These are phyloP conservation scores for Xylaria sp. DNA, from an alignment of 495 filamentous ascomycete species.

Conservation along the genomic window DNA sequence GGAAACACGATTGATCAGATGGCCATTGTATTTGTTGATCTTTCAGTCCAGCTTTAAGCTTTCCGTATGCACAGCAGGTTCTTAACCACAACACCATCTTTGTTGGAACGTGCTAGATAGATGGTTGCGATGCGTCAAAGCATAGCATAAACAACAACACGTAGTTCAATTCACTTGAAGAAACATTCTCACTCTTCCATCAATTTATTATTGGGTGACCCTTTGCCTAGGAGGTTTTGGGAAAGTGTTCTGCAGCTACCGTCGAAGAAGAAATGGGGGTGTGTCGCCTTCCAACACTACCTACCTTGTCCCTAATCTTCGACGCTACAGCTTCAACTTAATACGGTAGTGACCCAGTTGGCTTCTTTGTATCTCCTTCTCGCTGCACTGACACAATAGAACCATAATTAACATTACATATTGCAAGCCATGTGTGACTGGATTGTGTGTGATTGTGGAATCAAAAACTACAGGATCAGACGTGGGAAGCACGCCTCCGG, in stretches of 20 bases:
- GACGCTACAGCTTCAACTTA: not conserved
- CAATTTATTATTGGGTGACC: not conserved
- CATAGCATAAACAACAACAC: too few relatives aligned
- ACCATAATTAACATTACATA: not conserved
- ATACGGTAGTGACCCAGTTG: not conserved
- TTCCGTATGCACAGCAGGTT: not conserved
- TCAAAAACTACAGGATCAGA: not conserved
- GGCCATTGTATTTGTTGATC: too few relatives aligned
- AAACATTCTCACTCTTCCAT: not conserved
- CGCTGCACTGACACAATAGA: too few relatives aligned
- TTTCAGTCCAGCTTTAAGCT: too few relatives aligned
- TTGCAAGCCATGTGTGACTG: not conserved
- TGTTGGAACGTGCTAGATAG: not conserved
- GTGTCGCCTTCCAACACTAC: too few relatives aligned
- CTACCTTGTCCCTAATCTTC: not conserved
- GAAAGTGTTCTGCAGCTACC: not conserved
- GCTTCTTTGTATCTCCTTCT: not conserved
- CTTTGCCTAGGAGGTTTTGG: not conserved
- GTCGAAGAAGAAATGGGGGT: too few relatives aligned
- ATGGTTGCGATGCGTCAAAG: not conserved
- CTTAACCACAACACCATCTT: not conserved
- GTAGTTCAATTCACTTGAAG: too few relatives aligned
- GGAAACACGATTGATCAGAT: not conserved
- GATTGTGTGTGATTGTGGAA: not conserved
- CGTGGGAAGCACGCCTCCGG: not conserved